phyloP scores from a whole-genome alignment of 495 filamentous ascomycete species.

The Xylaria castorea region DNA sequence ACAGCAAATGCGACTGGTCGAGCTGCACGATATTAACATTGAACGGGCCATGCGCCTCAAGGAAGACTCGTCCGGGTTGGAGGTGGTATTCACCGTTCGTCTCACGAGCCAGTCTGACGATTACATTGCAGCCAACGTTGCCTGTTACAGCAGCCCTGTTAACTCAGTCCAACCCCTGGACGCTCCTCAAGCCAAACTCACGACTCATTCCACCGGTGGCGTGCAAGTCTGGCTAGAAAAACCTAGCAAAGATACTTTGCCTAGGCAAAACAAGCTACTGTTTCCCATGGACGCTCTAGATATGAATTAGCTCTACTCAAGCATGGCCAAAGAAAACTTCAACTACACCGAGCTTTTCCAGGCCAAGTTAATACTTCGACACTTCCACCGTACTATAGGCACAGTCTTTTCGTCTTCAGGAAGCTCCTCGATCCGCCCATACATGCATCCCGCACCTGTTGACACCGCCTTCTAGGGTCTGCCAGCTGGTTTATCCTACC shows the following conservation, averaged over 20 bases:
- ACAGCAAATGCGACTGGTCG: neutral
- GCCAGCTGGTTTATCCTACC: neutral
- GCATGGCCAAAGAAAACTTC: neutral
- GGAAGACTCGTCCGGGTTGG: neutral
- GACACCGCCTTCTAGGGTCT: constrained; percentile 9
- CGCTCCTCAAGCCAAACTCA: neutral
- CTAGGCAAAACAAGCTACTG: neutral
- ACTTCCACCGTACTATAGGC: neutral
- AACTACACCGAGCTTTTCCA: constrained; percentile 7
- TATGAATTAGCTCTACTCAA: neutral
- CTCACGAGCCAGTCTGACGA: neutral
- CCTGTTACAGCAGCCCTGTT: constrained; percentile 3
- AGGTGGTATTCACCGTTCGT: neutral
- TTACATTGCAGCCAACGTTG: neutral
- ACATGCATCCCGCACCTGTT: neutral
- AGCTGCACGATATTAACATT: neutral
- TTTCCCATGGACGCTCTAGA: neutral
- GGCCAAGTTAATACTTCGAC: neutral
- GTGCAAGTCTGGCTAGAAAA: neutral
- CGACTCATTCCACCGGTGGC: neutral
- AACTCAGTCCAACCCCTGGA: neutral
- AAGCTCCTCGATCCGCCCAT: neutral
- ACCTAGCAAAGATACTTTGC: neutral
- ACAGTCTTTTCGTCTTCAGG: neutral
- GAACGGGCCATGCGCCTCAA: neutral